Evolutionary conservation across 2,329 filamentous ascomycete genomes (phyloP).

Genomic region (Phaeosphaeria sp.): DNA sequence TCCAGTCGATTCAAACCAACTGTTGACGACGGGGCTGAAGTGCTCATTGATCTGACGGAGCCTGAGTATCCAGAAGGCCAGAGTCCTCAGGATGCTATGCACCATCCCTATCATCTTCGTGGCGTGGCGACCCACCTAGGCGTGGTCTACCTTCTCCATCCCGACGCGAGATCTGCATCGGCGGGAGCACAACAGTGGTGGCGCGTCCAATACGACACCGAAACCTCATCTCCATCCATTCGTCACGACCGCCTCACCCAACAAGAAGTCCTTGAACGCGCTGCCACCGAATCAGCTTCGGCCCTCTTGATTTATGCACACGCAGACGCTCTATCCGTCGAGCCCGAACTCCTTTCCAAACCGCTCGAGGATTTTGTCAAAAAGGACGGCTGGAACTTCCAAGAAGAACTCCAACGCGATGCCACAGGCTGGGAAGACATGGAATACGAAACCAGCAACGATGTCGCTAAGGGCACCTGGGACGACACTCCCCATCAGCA

Average conservation of each 20-base stretch:
- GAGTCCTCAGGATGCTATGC: constrained; percentile 28
- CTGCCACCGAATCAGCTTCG: constrained; percentile 58
- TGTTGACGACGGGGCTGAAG: constrained; percentile 40
- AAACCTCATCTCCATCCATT: constrained; percentile 30
- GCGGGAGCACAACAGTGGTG: constrained; percentile 41
- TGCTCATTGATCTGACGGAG: constrained; percentile 34
- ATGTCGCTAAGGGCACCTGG: neutral
- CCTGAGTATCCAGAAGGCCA: constrained; percentile 24
- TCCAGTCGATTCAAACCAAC: constrained; percentile 56
- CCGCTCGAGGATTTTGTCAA: constrained; percentile 54
- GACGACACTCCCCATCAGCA: constrained; percentile 13
- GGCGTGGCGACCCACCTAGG: constrained; percentile 65
- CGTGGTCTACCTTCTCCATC: constrained; percentile 62
- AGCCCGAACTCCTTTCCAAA: constrained; percentile 26
- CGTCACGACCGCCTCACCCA: constrained; percentile 52
- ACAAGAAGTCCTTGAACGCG: constrained; percentile 61
- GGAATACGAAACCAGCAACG: constrained; percentile 10
- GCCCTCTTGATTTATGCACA: constrained; percentile 67
- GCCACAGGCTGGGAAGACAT: constrained; percentile 20
- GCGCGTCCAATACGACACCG: constrained; percentile 42
- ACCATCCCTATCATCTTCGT: constrained; percentile 60
- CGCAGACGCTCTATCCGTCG: constrained; percentile 43
- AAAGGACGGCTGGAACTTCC: constrained; percentile 53
- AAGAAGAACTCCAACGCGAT: constrained; percentile 35
- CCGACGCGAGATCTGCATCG: constrained; percentile 28